phyloP scores from a whole-genome alignment of 2,329 filamentous ascomycete genomes.

The Xylariaceae sp. region DNA sequence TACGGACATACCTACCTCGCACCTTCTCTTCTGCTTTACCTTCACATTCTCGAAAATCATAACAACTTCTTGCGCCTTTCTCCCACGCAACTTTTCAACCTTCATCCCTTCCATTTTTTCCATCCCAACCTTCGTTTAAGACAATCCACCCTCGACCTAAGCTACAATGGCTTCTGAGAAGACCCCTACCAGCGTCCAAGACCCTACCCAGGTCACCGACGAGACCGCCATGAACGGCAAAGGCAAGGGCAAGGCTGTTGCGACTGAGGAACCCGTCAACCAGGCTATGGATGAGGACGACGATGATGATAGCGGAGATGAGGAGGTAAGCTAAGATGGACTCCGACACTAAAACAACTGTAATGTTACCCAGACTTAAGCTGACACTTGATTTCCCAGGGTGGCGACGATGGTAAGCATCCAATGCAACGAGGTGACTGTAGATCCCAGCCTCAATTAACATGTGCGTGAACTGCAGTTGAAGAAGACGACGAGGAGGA shows the following conservation, averaged over 20 bases:
- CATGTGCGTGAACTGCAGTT: constrained; percentile 38
- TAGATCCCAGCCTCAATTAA: constrained; percentile 6
- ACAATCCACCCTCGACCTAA: constrained; percentile 2
- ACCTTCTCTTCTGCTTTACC: not conserved
- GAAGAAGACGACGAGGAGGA: constrained; percentile 67
- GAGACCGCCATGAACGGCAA: constrained; percentile 69
- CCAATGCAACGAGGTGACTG: constrained; percentile 2
- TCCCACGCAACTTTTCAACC: constrained; percentile 7
- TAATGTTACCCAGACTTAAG: constrained; percentile 13
- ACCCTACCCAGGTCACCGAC: constrained; percentile 42
- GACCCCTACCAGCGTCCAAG: constrained; percentile 45
- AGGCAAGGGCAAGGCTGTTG: constrained; percentile 80
- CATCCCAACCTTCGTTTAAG: not conserved
- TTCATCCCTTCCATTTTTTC: not conserved
- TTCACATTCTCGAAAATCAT: not conserved
- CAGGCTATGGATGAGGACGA: constrained; percentile 71
- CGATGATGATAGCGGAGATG: constrained; percentile 63
- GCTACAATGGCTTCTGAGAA: constrained; percentile 48
- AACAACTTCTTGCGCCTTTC: constrained; percentile 16
- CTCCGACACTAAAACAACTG: not conserved
- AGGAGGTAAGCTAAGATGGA: constrained; percentile 45
- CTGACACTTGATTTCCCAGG: constrained; percentile 25
- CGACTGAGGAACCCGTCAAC: constrained; percentile 52
- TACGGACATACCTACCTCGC: not conserved
- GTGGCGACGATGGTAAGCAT: constrained; percentile 26